Base-by-base conservation (phyloP, 2,329 filamentous ascomycete species). In the Aspergillus sp. region DNA sequence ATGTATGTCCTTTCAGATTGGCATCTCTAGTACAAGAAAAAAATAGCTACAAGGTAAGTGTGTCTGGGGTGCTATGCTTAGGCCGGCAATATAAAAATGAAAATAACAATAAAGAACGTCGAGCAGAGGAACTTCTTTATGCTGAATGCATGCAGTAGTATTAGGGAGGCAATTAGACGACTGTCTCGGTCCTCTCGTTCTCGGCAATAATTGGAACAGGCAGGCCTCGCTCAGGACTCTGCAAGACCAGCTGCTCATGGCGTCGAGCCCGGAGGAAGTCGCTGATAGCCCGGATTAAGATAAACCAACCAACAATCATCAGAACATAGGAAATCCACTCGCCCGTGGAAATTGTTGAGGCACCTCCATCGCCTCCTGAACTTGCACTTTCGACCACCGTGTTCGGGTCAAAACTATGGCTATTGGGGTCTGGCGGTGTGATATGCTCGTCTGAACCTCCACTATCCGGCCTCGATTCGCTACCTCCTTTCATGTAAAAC, bases 231-330 rank as follows among this genome's bases (percentile, higher is more conserved):
- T 96, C 93, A 0, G 95, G 95, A 72, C 91, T 96, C 73, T 96
- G 93, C 64, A 97, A 79, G 5, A 99, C 91, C 51, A 99, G 81
- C 73, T 95, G 90, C 78, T 99, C 95, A 71, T 98, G 95, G 69
- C 91, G 84, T 71, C 93, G 84, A 39, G 92, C 95, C 65, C 88
- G 86, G 61, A 98, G 77, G 72, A 95, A 99, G 72, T 98, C 93
- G 67, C 89, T 92, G 17, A 96, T 87, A n/a, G 92, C 88, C 75
- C 93, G 86, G 71, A 99, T 98, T 61, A 99, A 80, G 62, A 99
- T 92, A 70, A 98, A 98, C 95, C 95, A 99, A 5, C 95, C 95
- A 1, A 96, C 89, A 70, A 99, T 90, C 95, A 99, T 99, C 48
- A 99, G 77, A 15, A 90, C 81, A 68, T 98, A 99, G 11, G 92